Evolutionary conservation across 2,329 filamentous ascomycete species (phyloP), one percentile per base, ranked within the genome.

Genomic region (Sclerotinia nivalis): DNA sequence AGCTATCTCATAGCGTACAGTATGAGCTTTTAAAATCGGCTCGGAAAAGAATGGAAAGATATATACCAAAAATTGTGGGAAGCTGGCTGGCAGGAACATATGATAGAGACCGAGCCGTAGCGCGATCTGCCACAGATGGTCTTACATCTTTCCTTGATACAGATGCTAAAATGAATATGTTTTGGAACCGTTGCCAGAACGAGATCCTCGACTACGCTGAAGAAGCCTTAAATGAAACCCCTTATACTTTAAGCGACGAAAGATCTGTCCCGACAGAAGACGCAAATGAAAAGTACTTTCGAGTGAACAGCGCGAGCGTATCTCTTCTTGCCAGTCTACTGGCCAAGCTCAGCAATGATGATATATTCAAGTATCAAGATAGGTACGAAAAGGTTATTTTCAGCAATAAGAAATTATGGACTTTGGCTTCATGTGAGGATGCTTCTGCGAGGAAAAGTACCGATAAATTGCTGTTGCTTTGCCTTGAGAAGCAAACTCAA

Each of bases 31-130:
- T 89, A 76, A 85, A 85, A 73, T 87, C 86, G 5, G 85, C 86
- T 7, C 91, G 93, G 62, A 97, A 96, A 83, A 88, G 93, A 72
- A 92, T 97, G 81, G 93, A 93, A 72, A 92, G 88, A 73, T 86
- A 91, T 75, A 85, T 99, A 72, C 89, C 93, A 18, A 89, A 87
- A 71, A 84, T 96, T 49, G 89, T 96, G 59, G 93, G 91, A 13
- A 86, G 93, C n/a, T 99, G 96, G 96, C 85, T 98, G 18, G 91
- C 92, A 10, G 96, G 95, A 0, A 87, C 91, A 1, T 97, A 93
- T 78, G 96, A 99, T 79, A 91, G 88, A 74, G 95, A 99, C 77
- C 88, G 89, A 69, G 85, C 85, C 25, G 93, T 93, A 20, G 85
- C 91, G 10, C 88, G 89, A 70, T 88, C 92, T n/a, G 93, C 94